A percentile compares a stretch with the other conserved stretches of the same genome.
phyloP scores from a whole-genome alignment of 768 basidiomycete genomes.

The Naganishia antarctica region DNA sequence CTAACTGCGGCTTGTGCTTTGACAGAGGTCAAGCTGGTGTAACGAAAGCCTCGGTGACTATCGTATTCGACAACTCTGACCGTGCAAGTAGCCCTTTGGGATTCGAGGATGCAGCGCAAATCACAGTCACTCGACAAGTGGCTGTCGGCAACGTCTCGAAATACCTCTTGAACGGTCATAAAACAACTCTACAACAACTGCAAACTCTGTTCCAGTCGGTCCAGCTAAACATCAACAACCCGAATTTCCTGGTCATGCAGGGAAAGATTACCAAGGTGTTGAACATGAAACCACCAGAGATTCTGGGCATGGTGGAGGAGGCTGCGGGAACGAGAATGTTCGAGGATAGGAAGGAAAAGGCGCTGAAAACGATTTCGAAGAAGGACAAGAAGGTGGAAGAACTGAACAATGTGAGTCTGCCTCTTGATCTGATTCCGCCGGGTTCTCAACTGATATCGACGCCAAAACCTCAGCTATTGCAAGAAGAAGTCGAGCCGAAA shows the following conservation, averaged over 20 bases:
- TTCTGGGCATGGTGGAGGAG: constrained; percentile 97
- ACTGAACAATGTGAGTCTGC: constrained; percentile 58
- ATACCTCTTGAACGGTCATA: constrained; percentile 93
- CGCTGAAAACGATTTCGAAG: constrained; percentile 89
- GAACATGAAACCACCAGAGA: constrained; percentile 97
- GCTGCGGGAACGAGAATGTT: constrained; percentile 99
- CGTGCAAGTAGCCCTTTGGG: constrained; percentile 75
- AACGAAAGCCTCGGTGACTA: constrained; percentile 94
- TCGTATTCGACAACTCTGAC: constrained; percentile 98
- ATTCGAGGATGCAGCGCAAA: constrained; percentile 71
- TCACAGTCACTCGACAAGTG: constrained; percentile 96
- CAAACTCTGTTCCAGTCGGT: constrained; percentile 94
- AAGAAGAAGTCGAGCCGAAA: constrained; percentile 90
- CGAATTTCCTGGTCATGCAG: constrained; percentile 99
- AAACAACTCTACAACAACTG: constrained; percentile 72
- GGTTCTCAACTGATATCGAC: not conserved
- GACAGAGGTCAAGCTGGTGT: constrained; percentile 80
- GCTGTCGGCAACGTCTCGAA: constrained; percentile 89
- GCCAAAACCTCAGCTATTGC: constrained; percentile 55
- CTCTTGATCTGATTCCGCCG: not conserved
- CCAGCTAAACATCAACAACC: constrained; percentile 98
- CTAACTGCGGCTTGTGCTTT: not conserved
- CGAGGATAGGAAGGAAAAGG: constrained; percentile 95
- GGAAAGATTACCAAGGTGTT: constrained; percentile 95
- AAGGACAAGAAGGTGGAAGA: constrained; percentile 95